These are phyloP conservation scores for Suillus subluteus DNA, from an alignment of 768 basidiomycete species.

Conservation along the genomic window DNA sequence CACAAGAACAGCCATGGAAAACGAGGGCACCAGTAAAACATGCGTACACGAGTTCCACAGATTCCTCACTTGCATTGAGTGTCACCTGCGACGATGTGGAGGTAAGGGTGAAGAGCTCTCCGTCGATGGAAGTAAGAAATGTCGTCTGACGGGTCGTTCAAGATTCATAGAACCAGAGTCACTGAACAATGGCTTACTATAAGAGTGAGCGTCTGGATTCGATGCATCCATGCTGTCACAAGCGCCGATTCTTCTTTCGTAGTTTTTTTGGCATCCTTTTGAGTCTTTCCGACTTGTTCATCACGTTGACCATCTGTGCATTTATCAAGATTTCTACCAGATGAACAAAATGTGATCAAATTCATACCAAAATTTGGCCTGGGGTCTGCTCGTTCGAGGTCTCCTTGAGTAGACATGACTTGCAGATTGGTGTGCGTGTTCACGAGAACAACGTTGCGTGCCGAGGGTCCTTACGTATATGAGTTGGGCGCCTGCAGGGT, in stretches of 20 bases:
- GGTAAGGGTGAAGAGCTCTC: slow-evolving; percentile 30
- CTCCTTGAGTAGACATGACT: background rate
- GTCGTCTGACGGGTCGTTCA: slow-evolving; percentile 25
- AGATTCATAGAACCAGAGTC: slow-evolving; percentile 2
- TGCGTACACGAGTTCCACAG: slow-evolving; percentile 31
- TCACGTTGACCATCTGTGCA: background rate
- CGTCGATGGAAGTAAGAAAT: slow-evolving; percentile 34
- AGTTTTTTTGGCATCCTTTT: background rate
- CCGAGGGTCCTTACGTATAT: too few species aligned
- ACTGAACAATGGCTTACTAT: slow-evolving; percentile 19
- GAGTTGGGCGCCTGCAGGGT: too few species aligned
- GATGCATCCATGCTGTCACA: slow-evolving; percentile 28
- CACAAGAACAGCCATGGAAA: slow-evolving; percentile 34
- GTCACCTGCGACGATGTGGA: slow-evolving; percentile 25
- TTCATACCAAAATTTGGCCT: background rate
- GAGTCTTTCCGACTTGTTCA: too few species aligned
- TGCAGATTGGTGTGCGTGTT: slow-evolving; percentile 53
- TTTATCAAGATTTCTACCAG: background rate
- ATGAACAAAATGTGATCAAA: background rate
- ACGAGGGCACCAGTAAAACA: slow-evolving; percentile 35
- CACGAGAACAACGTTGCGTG: slow-evolving; percentile 37
- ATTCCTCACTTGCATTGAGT: background rate
- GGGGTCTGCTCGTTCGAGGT: background rate
- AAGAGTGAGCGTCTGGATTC: slow-evolving; percentile 31
- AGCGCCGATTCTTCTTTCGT: slow-evolving; percentile 22